Conservation (phyloP, 805 yeast genomes). For the Myxozyma neotropica region DNA sequence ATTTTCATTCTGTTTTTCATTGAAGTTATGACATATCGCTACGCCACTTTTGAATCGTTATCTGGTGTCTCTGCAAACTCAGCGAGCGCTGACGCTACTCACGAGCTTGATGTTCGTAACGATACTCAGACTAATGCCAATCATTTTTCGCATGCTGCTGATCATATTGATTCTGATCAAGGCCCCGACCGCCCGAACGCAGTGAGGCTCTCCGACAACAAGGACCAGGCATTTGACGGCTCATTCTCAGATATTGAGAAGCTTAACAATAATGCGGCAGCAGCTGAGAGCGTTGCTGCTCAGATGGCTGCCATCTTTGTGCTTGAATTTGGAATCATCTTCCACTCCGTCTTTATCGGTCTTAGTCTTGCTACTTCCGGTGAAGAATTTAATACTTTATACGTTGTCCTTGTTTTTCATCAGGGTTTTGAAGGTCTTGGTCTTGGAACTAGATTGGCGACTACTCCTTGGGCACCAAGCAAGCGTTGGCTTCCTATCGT, state of each 20-base stretch:
- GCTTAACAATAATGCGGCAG: neutral
- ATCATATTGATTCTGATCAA: conserved; percentile 28
- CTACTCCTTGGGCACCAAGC: conserved; percentile 55
- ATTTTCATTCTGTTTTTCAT: conserved; percentile 51
- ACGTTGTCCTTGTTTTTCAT: conserved; percentile 56
- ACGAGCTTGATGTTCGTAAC: neutral
- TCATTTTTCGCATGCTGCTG: conserved; percentile 33
- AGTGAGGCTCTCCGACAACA: conserved; percentile 6
- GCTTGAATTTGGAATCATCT: conserved; percentile 76
- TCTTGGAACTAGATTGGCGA: conserved; percentile 68
- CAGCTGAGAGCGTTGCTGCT: conserved; percentile 21
- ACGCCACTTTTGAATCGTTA: conserved; percentile 34
- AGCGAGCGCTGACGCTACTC: neutral
- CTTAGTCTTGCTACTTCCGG: conserved; percentile 77
- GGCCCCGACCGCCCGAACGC: conserved; percentile 17
- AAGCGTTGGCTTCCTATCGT: conserved; percentile 56
- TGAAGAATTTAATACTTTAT: conserved; percentile 69
- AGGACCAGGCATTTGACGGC: neutral
- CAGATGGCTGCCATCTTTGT: conserved; percentile 52
- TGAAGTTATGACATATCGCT: conserved; percentile 53
- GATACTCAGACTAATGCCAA: conserved; percentile 18
- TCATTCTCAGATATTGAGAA: conserved; percentile 17
- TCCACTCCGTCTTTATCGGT: conserved; percentile 84
- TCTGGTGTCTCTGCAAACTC: neutral
- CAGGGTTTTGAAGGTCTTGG: conserved; percentile 82